Evolutionary conservation across 2,329 filamentous ascomycete species (phyloP).

Genomic region (Chaetomium sp.): DNA sequence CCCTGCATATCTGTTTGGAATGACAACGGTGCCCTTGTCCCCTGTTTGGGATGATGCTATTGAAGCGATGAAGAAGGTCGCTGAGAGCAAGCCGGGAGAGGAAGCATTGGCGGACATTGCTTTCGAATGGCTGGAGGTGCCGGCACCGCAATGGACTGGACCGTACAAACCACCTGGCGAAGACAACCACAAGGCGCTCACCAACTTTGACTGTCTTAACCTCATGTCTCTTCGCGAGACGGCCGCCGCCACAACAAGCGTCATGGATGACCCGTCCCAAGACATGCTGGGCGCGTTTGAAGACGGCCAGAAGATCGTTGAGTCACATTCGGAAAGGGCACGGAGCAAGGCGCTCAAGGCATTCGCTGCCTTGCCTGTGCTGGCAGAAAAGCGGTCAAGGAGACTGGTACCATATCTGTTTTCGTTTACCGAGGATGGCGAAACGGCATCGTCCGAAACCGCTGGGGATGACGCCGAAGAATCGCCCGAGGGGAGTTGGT

Average conservation of each 20-base stretch:
- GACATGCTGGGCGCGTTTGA: constrained; percentile 60
- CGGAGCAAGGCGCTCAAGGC: constrained; percentile 75
- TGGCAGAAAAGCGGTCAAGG: constrained; percentile 83
- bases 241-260: constrained; percentile 45
- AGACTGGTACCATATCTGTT: constrained; percentile 80
- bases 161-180: constrained; percentile 30
- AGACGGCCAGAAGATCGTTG: constrained; percentile 50
- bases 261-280: constrained; percentile 47
- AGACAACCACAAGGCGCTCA: constrained; percentile 39
- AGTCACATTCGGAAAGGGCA: constrained; percentile 48
- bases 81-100: constrained; percentile 64
- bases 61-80: constrained; percentile 67
- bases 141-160: constrained; percentile 49
- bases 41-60: constrained; percentile 84
- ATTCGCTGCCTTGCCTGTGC: constrained; percentile 61
- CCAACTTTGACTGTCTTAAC: constrained; percentile 82
- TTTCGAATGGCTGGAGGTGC: constrained; percentile 67
- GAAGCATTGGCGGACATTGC: constrained; percentile 63
- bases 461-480: constrained; percentile 33
- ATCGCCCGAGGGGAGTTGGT: constrained; percentile 48
- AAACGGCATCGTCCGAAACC: constrained; percentile 30
- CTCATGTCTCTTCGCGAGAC: constrained; percentile 51
- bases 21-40: constrained; percentile 77
- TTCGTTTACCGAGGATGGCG: constrained; percentile 61
- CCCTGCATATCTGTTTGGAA: constrained; percentile 78